These are phyloP conservation scores for Phanerochaete sordida DNA, from an alignment of 768 basidiomycete genomes.

Conservation along the genomic window DNA sequence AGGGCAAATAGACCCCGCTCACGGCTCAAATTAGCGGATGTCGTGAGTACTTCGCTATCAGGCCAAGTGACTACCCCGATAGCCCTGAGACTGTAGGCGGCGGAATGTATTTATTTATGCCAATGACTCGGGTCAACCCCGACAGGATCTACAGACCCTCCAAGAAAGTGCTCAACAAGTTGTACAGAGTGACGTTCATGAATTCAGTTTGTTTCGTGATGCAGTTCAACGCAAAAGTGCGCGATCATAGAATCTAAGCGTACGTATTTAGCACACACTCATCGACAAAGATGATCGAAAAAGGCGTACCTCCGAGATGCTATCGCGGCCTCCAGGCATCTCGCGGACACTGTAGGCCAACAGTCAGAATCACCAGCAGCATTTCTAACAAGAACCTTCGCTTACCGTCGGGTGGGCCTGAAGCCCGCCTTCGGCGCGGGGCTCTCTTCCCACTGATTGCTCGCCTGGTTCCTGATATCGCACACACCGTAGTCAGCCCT, in stretches of 20 bases:
- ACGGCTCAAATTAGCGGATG: too few species aligned
- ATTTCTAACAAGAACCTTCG: constrained; percentile 7
- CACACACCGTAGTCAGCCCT: constrained; percentile 37
- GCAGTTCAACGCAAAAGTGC: too few species aligned
- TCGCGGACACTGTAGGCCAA: constrained; percentile 54
- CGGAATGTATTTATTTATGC: too few species aligned
- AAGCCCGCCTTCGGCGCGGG: constrained; percentile 42
- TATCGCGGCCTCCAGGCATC: constrained; percentile 65
- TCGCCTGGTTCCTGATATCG: background rate
- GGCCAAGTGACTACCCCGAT: too few species aligned
- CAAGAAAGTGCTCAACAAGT: too few species aligned
- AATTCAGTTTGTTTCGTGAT: too few species aligned
- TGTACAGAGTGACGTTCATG: too few species aligned
- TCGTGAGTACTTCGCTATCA: too few species aligned
- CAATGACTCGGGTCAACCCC: too few species aligned
- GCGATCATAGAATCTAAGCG: constrained; percentile 1
- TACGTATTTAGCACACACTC: background rate
- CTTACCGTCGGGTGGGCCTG: constrained; percentile 66
- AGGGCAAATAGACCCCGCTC: too few species aligned
- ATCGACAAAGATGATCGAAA: background rate
- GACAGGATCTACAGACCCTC: too few species aligned
- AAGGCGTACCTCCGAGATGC: constrained; percentile 40
- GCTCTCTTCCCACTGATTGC: constrained; percentile 29
- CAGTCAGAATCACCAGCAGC: background rate
- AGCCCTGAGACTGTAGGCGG: too few species aligned